Conservation (phyloP, 2,329 filamentous ascomycete genomes). For the Chrysoporthe austroafricana region DNA sequence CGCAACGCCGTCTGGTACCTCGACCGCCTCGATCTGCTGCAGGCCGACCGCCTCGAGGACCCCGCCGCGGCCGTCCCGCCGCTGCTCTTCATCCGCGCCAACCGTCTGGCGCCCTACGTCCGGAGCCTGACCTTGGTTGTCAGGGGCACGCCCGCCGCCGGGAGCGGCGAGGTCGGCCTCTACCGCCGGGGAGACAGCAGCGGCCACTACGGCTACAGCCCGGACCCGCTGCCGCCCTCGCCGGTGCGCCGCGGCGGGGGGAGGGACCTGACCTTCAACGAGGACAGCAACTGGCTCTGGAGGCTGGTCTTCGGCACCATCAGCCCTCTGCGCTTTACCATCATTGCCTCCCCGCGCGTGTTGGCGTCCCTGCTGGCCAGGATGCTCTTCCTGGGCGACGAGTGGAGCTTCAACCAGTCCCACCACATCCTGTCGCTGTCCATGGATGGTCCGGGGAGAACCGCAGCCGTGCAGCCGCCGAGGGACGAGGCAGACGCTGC, state of each 20-base stretch:
- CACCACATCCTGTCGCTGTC: constrained; percentile 63
- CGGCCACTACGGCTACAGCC: constrained; percentile 10
- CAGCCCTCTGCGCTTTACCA: constrained; percentile 56
- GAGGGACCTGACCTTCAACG: constrained; percentile 33
- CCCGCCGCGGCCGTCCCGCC: constrained; percentile 40
- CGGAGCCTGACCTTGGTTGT: constrained; percentile 45
- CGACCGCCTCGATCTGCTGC: constrained; percentile 37
- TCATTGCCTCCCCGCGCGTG: constrained; percentile 65
- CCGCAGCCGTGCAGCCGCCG: too few relatives aligned
- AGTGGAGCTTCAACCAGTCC: constrained; percentile 66
- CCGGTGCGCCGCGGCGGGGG: constrained; percentile 18
- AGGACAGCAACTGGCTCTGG: constrained; percentile 56
- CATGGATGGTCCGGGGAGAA: constrained; percentile 26
- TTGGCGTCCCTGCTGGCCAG: constrained; percentile 64
- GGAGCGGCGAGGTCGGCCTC: constrained; percentile 20
- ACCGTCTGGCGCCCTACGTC: constrained; percentile 45
- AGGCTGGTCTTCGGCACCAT: constrained; percentile 56
- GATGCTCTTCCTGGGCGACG: constrained; percentile 59
- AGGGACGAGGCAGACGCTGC: too few relatives aligned
- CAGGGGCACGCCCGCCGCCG: constrained; percentile 18
- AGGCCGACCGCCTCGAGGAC: constrained; percentile 31
- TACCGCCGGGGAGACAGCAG: constrained; percentile 11
- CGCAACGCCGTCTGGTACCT: constrained; percentile 45
- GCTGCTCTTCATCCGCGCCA: constrained; percentile 44
- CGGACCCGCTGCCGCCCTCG: constrained; percentile 13